Conservation (phyloP, 208 protist species). For the Novymonas esmeraldas region DNA sequence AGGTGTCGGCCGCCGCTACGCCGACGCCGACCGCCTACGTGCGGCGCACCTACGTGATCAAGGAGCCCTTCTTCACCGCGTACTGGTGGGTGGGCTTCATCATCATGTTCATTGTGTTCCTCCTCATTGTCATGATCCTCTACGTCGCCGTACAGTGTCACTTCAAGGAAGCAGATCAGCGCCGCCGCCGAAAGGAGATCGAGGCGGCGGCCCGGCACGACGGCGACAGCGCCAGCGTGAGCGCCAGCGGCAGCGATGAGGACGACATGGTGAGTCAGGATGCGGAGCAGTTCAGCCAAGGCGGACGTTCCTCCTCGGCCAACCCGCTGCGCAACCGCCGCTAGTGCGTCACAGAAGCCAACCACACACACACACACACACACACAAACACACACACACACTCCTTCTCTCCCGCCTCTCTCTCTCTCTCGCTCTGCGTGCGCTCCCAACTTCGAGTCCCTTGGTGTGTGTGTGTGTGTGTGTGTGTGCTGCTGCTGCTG, state of each 20-base stretch:
- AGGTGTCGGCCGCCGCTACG: background rate
- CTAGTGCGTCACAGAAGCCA: background rate
- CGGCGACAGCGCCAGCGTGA: background rate
- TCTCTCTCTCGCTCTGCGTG: background rate
- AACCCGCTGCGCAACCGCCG: constrained; percentile 19
- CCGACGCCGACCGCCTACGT: constrained; percentile 27
- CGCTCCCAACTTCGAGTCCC: background rate
- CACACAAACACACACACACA: background rate
- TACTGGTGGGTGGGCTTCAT: constrained; percentile 57
- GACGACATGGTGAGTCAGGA: constrained; percentile 6
- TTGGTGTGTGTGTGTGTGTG: background rate
- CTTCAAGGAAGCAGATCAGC: constrained; percentile 43
- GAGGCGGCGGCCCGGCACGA: constrained; percentile 19
- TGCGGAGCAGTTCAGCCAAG: background rate
- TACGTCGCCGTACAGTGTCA: constrained; percentile 36
- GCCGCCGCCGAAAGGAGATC: constrained; percentile 38
- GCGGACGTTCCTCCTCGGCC: background rate
- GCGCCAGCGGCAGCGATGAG: background rate
- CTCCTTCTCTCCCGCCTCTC: background rate
- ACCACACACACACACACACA: background rate
- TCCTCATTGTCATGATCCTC: constrained; percentile 32
- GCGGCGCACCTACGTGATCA: constrained; percentile 27
- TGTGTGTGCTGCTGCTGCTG: background rate
- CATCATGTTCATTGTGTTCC: constrained; percentile 36
- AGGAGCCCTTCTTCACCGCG: constrained; percentile 31